These are phyloP conservation scores for Ophiocordyceps unilateralis DNA, from an alignment of 2,329 filamentous ascomycete genomes.

Conservation along the genomic window DNA sequence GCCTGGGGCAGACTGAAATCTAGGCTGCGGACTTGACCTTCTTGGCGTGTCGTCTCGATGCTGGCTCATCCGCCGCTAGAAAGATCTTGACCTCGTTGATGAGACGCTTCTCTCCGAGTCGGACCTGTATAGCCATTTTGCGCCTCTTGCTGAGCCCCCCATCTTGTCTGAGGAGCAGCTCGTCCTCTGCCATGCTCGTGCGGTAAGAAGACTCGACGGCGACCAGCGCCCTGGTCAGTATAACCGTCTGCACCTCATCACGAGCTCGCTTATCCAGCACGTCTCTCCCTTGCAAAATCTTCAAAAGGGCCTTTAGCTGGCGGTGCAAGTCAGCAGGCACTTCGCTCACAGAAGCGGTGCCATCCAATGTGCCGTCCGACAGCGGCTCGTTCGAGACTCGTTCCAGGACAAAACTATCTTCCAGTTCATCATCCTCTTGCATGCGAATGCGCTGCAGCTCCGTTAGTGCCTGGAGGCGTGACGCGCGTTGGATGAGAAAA, in stretches of 20 bases:
- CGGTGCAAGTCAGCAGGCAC: constrained; percentile 33
- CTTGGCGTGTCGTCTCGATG: background rate
- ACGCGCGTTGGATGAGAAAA: background rate
- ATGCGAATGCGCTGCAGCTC: constrained; percentile 21
- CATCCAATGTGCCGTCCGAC: constrained; percentile 25
- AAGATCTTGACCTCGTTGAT: constrained; percentile 32
- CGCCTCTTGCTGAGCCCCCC: constrained; percentile 17
- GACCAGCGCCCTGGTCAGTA: constrained; percentile 21
- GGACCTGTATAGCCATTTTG: constrained; percentile 48
- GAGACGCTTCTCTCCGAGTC: constrained; percentile 56
- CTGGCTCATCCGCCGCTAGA: constrained; percentile 7
- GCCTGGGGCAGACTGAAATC: too few species aligned
- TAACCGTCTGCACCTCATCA: constrained; percentile 25
- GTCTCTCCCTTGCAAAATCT: constrained; percentile 27
- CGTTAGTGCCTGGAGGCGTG: background rate
- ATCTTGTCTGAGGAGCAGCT: constrained; percentile 14
- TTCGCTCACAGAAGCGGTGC: constrained; percentile 18
- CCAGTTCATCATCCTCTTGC: constrained; percentile 49
- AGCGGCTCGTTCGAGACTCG: constrained; percentile 34
- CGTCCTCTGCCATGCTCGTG: constrained; percentile 23
- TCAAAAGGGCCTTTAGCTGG: constrained; percentile 32
- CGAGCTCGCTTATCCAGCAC: constrained; percentile 31
- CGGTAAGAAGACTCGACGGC: constrained; percentile 22
- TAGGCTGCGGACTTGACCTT: background rate
- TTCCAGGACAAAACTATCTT: constrained; percentile 58